phyloP scores from a whole-genome alignment of 371 early-diverging fungal genomes.

The Mortierella sp. region DNA sequence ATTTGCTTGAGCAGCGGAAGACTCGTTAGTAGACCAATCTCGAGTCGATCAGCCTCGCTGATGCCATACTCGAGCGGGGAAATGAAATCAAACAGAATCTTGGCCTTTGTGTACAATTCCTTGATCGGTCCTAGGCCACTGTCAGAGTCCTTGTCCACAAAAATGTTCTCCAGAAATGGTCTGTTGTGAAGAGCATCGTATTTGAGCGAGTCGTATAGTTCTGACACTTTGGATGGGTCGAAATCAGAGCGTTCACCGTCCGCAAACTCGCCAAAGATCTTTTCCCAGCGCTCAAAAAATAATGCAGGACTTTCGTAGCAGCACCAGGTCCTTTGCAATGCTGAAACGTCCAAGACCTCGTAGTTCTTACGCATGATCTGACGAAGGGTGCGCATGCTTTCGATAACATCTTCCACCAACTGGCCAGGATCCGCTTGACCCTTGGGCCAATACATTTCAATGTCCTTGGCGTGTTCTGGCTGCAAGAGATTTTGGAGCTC shows the following conservation, averaged over 20 bases:
- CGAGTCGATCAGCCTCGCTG: constrained; percentile 81
- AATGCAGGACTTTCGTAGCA: constrained; percentile 80
- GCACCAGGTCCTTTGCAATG: constrained; percentile 80
- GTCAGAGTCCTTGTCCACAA: constrained; percentile 55
- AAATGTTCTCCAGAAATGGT: constrained; percentile 79
- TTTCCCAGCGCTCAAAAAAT: constrained; percentile 96
- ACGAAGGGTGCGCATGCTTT: constrained; percentile 73
- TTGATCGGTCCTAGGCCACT: constrained; percentile 49
- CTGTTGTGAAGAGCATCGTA: constrained; percentile 96
- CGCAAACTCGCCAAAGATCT: constrained; percentile 89
- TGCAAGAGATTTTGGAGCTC: constrained; percentile 70
- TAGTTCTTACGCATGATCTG: constrained; percentile 86
- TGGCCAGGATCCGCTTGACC: constrained; percentile 70
- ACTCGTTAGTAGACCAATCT: constrained; percentile 89
- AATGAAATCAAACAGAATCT: constrained; percentile 91
- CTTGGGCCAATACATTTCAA: constrained; percentile 66
- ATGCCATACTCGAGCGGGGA: constrained; percentile 95
- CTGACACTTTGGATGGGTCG: constrained; percentile 92
- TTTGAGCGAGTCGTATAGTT: constrained; percentile 94
- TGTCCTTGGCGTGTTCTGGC: constrained; percentile 43
- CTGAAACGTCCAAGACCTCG: constrained; percentile 60
- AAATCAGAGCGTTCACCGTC: constrained; percentile 67
- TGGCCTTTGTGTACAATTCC: constrained; percentile 83
- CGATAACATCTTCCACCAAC: constrained; percentile 76
- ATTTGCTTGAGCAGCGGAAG: constrained; percentile 81